phyloP scores from a whole-genome alignment of 2,329 filamentous ascomycete genomes.

The Fusarium nygamai region DNA sequence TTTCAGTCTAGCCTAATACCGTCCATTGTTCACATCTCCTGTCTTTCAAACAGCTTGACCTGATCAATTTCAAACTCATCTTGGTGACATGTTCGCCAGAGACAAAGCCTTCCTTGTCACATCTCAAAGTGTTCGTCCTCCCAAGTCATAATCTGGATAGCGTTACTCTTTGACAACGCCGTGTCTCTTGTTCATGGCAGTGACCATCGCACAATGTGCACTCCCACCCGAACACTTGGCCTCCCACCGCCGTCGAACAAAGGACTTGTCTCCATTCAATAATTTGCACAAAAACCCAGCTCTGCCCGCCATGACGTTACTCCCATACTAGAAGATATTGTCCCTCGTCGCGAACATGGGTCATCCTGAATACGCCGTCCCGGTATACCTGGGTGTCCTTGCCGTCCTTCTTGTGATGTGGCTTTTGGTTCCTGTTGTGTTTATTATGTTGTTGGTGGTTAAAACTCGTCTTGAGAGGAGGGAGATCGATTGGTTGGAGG shows the following conservation, averaged over 20 bases:
- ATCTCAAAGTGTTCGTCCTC: constrained; percentile 14
- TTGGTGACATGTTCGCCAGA: constrained; percentile 22
- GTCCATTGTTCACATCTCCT: constrained; percentile 7
- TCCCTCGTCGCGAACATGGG: constrained; percentile 23
- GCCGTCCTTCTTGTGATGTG: constrained; percentile 26
- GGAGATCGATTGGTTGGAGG: constrained; percentile 27
- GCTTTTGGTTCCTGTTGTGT: constrained; percentile 28
- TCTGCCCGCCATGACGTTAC: background rate
- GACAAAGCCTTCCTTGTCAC: constrained; percentile 11
- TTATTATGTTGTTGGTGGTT: constrained; percentile 12
- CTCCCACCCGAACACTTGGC: constrained; percentile 16
- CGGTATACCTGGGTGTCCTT: constrained; percentile 32
- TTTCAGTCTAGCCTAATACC: constrained; percentile 7
- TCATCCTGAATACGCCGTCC: constrained; percentile 30
- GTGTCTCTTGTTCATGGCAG: constrained; percentile 34
- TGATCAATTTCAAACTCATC: constrained; percentile 2
- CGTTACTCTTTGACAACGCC: constrained; percentile 26
- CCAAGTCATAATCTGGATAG: constrained; percentile 18
- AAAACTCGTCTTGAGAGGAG: constrained; percentile 15
- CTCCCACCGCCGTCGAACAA: constrained; percentile 12
- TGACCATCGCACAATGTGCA: constrained; percentile 31
- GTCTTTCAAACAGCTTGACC: background rate
- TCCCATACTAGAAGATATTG: background rate
- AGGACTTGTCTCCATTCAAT: background rate
- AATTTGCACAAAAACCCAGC: constrained; percentile 3